Evolutionary conservation across 2,329 filamentous ascomycete genomes (phyloP), one percentile per base, ranked within the genome.

Genomic region (Penicillium sp.): DNA sequence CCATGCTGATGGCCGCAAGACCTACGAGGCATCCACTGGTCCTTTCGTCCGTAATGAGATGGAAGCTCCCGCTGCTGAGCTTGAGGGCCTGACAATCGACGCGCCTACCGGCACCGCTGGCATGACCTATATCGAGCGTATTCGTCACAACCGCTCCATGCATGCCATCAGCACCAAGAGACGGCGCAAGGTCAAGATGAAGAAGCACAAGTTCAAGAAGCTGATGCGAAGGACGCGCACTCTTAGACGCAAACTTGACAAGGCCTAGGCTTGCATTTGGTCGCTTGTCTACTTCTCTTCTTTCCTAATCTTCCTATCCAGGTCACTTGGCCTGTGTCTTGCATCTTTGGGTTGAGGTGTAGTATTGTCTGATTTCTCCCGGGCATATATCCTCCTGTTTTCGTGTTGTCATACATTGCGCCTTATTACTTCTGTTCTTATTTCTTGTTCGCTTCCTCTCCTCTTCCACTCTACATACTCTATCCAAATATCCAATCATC

Each of bases 171-270:
- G 91, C 71, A 93, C 97, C 65, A 92, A 88, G 82, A 84, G 94
- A 75, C 91, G 96, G 77, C 83, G 92, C 71, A 95, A 94, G 80
- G 79, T 97, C 70, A 96, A 92, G 86, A 99, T 99, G 92, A 99
- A 99, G 90, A 99, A 97, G 86, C 93, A 97, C 85, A 99, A 99
- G 87, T 96, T 96, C 78, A 97, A 97, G 92, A 99, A 99, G 86
- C 81, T 97, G 65, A 92, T 96, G 90, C 90, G 89, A 82, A 85
- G 87, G 76, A 97, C 93, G 70, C 86, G 93, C 74, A 93, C 91
- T 72, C 76, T 92, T 80, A 88, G 93, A 72, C 87, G 92, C 72
- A 96, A 92, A 80, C 81, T 94, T 68, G 91, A 89, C 68, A 84
- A 87, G 69, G 79, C 83, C 49, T 75, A 66, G 58, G 67, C 49